phyloP scores from a whole-genome alignment of 1,284 basidiomycete species.

The Meripilus lineatus region DNA sequence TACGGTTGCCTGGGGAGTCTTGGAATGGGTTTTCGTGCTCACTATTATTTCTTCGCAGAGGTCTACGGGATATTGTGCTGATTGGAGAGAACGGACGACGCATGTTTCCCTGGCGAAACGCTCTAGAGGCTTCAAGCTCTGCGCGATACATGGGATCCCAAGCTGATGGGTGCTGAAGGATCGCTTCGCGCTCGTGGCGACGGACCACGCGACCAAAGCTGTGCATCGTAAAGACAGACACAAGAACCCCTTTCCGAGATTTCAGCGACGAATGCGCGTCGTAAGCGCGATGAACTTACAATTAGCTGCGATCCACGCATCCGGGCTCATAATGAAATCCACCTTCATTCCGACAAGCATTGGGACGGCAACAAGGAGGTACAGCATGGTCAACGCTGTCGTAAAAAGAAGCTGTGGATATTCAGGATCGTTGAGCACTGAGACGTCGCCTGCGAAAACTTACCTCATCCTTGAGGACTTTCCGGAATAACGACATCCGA shows the following conservation, averaged over 20 bases:
- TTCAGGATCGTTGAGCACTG: background rate
- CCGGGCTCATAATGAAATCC: constrained; percentile 38
- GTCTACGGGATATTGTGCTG: constrained; percentile 17
- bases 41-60: constrained; percentile 13
- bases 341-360: constrained; percentile 47
- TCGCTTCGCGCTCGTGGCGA: constrained; percentile 57
- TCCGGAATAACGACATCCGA: constrained; percentile 47
- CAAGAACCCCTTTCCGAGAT: constrained; percentile 42
- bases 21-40: background rate
- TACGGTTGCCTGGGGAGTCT: too few species aligned
- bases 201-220: constrained; percentile 58
- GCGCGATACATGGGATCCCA: constrained; percentile 33
- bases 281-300: constrained; percentile 36
- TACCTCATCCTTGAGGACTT: constrained; percentile 55
- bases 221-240: constrained; percentile 54
- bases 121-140: constrained; percentile 19
- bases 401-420: constrained; percentile 51
- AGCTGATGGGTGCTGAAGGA: constrained; percentile 44
- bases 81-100: constrained; percentile 22
- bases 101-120: constrained; percentile 15
- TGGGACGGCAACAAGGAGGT: constrained; percentile 44
- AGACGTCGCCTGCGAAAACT: constrained; percentile 9
- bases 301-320: constrained; percentile 50
- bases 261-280: constrained; percentile 9
- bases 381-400: constrained; percentile 46